These are phyloP conservation scores for Marasmius fiardii DNA, from an alignment of 1,284 basidiomycete species.

Conservation along the genomic window DNA sequence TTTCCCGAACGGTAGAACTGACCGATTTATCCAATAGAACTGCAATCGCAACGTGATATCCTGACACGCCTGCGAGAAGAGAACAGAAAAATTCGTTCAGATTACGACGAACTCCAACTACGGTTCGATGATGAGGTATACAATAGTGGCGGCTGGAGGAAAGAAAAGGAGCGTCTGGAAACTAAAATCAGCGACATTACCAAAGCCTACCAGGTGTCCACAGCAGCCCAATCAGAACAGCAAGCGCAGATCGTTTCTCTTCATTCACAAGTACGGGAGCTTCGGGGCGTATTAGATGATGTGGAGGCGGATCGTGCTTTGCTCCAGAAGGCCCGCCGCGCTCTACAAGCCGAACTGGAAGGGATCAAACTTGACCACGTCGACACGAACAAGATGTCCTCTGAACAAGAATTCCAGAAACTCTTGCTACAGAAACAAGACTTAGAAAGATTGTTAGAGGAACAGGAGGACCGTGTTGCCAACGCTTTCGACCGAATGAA, in stretches of 20 bases:
- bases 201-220: conserved; percentile 76
- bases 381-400: conserved; percentile 67
- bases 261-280: conserved; percentile 81
- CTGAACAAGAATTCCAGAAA: conserved; percentile 72
- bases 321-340: conserved; percentile 79
- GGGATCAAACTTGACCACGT: conserved; percentile 74
- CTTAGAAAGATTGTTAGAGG: conserved; percentile 73
- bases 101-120: conserved; percentile 74
- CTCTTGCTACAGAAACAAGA: conserved; percentile 79
- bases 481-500: conserved; percentile 77
- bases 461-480: conserved; percentile 69
- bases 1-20: neutral
- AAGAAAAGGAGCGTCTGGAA: conserved; percentile 82
- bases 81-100: conserved; percentile 71
- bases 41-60: conserved; percentile 72
- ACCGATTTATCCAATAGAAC: conserved; percentile 38
- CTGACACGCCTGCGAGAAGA: conserved; percentile 78
- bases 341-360: conserved; percentile 77
- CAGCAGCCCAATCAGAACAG: conserved; percentile 70
- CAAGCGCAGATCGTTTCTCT: conserved; percentile 81
- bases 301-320: conserved; percentile 78
- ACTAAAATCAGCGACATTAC: conserved; percentile 76
- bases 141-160: conserved; percentile 78
- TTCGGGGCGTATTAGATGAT: conserved; percentile 78
- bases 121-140: conserved; percentile 77